Conservation (phyloP, 352 stramenopile genomes). For the Thraustotheca clavata region DNA sequence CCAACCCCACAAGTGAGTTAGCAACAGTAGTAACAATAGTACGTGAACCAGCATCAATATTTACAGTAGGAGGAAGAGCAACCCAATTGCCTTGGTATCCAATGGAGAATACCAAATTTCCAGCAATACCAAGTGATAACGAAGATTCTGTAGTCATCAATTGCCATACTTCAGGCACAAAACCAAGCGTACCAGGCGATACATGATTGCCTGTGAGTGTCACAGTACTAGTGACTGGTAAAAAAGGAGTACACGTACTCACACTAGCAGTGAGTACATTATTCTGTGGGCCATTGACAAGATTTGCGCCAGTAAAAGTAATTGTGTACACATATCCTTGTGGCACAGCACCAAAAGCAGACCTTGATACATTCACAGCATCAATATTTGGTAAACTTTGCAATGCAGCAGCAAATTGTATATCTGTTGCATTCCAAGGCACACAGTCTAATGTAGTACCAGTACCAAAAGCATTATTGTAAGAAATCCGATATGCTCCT, state of each 20-base stretch:
- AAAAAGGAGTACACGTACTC: slow-evolving; percentile 28
- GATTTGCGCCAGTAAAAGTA: slow-evolving; percentile 51
- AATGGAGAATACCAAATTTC: slow-evolving; percentile 62
- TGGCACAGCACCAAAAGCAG: slow-evolving; percentile 32
- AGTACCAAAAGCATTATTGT: slow-evolving; percentile 31
- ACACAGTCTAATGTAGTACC: slow-evolving; percentile 40
- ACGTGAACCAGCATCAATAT: slow-evolving; percentile 40
- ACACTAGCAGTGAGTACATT: slow-evolving; percentile 43
- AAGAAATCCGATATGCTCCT: slow-evolving; percentile 49
- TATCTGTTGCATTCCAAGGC: slow-evolving; percentile 55
- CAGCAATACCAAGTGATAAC: slow-evolving; percentile 32
- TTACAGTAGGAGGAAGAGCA: slow-evolving; percentile 28
- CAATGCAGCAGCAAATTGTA: slow-evolving; percentile 57
- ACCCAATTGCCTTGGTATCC: slow-evolving; percentile 56
- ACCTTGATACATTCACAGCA: slow-evolving; percentile 46
- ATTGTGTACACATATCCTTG: slow-evolving; percentile 67
- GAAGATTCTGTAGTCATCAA: slow-evolving; percentile 36
- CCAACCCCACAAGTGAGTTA: slow-evolving; percentile 44
- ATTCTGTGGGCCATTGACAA: slow-evolving; percentile 45
- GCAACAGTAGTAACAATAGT: slow-evolving; percentile 28
- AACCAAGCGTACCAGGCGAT: slow-evolving; percentile 34
- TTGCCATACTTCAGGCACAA: slow-evolving; percentile 58
- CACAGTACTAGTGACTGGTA: slow-evolving; percentile 41
- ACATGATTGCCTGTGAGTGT: slow-evolving; percentile 39
- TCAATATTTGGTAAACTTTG: slow-evolving; percentile 62